Conservation (phyloP, 2,329 filamentous ascomycete genomes). For the Ascochyta clinopodiicola region DNA sequence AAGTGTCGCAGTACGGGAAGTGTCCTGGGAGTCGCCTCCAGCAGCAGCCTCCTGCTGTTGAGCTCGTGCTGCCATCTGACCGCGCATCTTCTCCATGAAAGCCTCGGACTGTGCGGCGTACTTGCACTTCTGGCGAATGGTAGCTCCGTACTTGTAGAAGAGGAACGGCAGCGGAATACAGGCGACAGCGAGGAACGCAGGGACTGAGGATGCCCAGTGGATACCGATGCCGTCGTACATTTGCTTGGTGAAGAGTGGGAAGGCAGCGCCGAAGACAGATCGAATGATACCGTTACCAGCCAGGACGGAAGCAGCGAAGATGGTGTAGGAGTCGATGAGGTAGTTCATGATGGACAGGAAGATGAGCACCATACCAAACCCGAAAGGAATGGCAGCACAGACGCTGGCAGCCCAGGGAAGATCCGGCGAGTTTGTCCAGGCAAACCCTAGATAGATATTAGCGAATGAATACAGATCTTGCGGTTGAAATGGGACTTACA, state of each 20-base stretch:
- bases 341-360: constrained; percentile 62
- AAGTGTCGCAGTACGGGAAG: constrained; percentile 34
- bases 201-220: constrained; percentile 77
- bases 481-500: constrained; percentile 23
- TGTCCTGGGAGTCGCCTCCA: constrained; percentile 25
- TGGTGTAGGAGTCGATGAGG: constrained; percentile 62
- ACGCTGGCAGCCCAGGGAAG: constrained; percentile 65
- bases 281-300: constrained; percentile 82
- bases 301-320: constrained; percentile 77
- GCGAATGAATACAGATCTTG: not conserved
- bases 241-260: constrained; percentile 78
- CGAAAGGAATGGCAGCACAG: constrained; percentile 60
- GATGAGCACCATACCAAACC: constrained; percentile 68
- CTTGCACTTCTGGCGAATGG: constrained; percentile 71
- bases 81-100: constrained; percentile 60
- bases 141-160: constrained; percentile 74
- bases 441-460: constrained; percentile 34
- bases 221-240: constrained; percentile 63
- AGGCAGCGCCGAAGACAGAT: constrained; percentile 77
- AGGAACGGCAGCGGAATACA: constrained; percentile 78
- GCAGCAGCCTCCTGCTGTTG: constrained; percentile 13
- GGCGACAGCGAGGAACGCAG: constrained; percentile 74
- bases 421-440: constrained; percentile 55
- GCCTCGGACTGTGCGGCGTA: constrained; percentile 71
- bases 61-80: constrained; percentile 31